Conservation (phyloP, 2,329 filamentous ascomycete species). For the Aureobasidium vineae region DNA sequence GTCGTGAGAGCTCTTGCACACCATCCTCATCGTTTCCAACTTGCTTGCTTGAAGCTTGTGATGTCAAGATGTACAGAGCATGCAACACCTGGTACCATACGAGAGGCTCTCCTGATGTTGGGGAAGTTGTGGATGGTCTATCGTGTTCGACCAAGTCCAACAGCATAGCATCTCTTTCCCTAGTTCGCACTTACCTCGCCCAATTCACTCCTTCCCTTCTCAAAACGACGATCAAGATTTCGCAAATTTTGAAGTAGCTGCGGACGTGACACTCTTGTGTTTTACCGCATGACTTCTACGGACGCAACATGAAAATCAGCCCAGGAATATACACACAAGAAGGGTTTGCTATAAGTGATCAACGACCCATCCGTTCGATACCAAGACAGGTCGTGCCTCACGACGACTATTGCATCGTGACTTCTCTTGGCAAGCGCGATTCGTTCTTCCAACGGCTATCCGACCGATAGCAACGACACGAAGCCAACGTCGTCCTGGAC, state of each 20-base stretch:
- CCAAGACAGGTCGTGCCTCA: not conserved
- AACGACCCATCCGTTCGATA: not conserved
- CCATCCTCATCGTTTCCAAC: not conserved
- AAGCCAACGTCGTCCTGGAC: slow-evolving; percentile 2
- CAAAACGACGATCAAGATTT: not conserved
- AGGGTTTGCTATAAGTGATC: not conserved
- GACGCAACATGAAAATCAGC: not conserved
- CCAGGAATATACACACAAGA: not conserved
- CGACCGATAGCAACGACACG: not conserved
- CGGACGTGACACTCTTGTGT: not conserved
- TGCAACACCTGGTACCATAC: too few species aligned
- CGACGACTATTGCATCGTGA: slow-evolving; percentile 3
- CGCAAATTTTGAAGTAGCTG: not conserved
- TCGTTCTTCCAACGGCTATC: not conserved
- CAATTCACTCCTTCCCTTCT: not conserved
- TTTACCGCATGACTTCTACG: not conserved
- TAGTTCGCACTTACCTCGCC: not conserved
- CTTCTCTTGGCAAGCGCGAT: not conserved
- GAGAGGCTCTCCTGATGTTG: not conserved
- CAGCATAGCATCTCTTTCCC: not conserved
- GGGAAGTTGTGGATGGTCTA: not conserved
- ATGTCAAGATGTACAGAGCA: not conserved
- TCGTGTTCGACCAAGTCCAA: not conserved
- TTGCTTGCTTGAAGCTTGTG: not conserved
- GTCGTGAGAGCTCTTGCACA: not conserved